phyloP scores from a whole-genome alignment of 2,329 filamentous ascomycete species.

The Claviceps arundinis region DNA sequence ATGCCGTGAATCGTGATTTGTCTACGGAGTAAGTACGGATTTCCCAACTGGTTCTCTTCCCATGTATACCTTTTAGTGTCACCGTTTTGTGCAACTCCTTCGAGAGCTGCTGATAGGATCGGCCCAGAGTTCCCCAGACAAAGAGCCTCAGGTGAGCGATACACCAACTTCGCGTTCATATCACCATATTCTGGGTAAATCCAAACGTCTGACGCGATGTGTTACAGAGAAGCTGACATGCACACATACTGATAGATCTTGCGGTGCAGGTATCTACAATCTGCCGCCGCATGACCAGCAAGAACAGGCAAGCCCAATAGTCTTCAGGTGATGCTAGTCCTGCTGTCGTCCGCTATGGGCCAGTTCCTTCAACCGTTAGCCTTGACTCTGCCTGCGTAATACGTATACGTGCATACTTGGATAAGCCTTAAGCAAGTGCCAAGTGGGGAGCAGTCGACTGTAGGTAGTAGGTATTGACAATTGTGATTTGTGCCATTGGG shows the following conservation, averaged over 20 bases:
- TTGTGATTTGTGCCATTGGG: background rate
- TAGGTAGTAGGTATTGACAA: too few relatives aligned
- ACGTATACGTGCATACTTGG: background rate
- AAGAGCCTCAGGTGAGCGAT: conserved; percentile 1
- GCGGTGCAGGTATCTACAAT: background rate
- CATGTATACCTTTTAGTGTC: background rate
- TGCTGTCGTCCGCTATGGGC: background rate
- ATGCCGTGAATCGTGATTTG: too few relatives aligned
- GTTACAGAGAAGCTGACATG: background rate
- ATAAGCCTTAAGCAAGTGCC: background rate
- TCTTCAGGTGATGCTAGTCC: background rate
- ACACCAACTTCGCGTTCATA: background rate
- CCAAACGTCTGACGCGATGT: background rate
- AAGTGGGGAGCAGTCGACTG: background rate
- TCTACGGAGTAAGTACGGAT: too few relatives aligned
- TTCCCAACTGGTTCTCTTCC: too few relatives aligned
- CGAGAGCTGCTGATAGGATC: background rate
- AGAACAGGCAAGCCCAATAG: background rate
- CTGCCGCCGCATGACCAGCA: background rate
- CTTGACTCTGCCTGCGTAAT: background rate
- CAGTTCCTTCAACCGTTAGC: background rate
- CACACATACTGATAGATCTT: background rate
- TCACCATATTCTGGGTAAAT: background rate
- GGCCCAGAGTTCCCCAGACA: background rate
- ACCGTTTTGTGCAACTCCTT: background rate